Evolutionary conservation across 768 basidiomycete species (phyloP).

Genomic region (Brasilioporus rufonigricans): DNA sequence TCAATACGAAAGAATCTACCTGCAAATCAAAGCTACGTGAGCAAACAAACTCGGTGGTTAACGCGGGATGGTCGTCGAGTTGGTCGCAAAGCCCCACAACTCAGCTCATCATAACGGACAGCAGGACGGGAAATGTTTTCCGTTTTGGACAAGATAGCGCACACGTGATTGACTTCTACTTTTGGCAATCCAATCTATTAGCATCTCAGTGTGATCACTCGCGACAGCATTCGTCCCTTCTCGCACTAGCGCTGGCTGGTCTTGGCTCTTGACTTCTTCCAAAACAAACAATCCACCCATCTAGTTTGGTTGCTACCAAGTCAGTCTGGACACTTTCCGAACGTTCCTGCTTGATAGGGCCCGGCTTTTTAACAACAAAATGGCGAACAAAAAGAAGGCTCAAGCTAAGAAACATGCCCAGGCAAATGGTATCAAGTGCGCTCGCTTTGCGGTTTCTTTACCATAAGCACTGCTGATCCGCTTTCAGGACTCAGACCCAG

Average conservation of each 20-base stretch:
- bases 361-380: constrained; percentile 8
- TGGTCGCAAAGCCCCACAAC: not conserved
- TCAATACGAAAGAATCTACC: not conserved
- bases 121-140: constrained; percentile 10
- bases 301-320: not conserved
- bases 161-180: constrained; percentile 11
- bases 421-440: constrained; percentile 27
- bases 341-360: not conserved
- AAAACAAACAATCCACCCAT: not conserved
- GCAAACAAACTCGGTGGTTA: not conserved
- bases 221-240: too few relatives aligned
- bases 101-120: not conserved
- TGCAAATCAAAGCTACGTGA: not conserved
- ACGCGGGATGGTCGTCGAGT: constrained; percentile 4
- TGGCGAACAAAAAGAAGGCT: constrained; percentile 33
- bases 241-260: not conserved
- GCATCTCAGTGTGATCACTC: constrained; percentile 8
- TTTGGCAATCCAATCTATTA: constrained; percentile 6
- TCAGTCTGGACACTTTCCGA: constrained; percentile 12
- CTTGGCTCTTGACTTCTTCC: not conserved
- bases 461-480: constrained; percentile 5
- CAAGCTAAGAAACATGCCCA: constrained; percentile 29
- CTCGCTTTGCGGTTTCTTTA: not conserved
- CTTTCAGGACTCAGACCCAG: constrained; percentile 16
- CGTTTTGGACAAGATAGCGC: not conserved